Conservation (phyloP, 2,329 filamentous ascomycete species). For the Nakataea oryzae region DNA sequence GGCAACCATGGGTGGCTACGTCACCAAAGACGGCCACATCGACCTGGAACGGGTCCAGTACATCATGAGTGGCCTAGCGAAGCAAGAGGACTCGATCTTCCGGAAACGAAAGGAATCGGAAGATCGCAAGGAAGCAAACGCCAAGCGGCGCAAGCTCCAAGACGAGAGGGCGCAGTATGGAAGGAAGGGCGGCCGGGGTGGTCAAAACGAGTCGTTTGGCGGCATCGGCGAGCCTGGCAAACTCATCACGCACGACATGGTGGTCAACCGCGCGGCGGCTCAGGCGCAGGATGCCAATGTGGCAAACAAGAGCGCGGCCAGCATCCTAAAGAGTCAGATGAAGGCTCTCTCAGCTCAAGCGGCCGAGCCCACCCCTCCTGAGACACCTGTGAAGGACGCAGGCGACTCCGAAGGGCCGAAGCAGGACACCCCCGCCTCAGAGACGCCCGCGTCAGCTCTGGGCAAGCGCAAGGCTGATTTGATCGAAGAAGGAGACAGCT, state of each 20-base stretch:
- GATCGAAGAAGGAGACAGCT: conserved; percentile 49
- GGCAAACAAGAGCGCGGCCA: conserved; percentile 91
- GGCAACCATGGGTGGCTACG: conserved; percentile 83
- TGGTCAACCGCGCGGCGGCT: conserved; percentile 58
- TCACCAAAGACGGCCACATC: conserved; percentile 90
- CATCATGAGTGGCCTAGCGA: conserved; percentile 80
- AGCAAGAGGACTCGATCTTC: conserved; percentile 91
- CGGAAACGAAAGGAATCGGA: conserved; percentile 76
- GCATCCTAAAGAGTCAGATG: conserved; percentile 72
- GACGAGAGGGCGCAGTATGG: conserved; percentile 27
- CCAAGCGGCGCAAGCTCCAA: conserved; percentile 68
- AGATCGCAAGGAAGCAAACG: conserved; percentile 69
- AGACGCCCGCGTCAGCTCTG: conserved; percentile 15
- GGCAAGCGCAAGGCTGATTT: conserved; percentile 68
- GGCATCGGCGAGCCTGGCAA: conserved; percentile 22
- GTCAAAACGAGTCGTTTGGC: background rate
- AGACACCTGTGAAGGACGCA: conserved; percentile 4
- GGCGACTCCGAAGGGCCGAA: conserved; percentile 4
- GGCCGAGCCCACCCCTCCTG: conserved; percentile 7
- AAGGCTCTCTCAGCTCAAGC: conserved; percentile 31
- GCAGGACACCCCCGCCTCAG: conserved; percentile 12
- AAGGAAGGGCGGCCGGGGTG: background rate
- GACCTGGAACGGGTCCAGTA: conserved; percentile 78
- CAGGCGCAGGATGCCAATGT: conserved; percentile 55
- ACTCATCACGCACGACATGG: conserved; percentile 74